Base-by-base conservation (phyloP, 2,329 filamentous ascomycete genomes). In the Helotiales sp. region DNA sequence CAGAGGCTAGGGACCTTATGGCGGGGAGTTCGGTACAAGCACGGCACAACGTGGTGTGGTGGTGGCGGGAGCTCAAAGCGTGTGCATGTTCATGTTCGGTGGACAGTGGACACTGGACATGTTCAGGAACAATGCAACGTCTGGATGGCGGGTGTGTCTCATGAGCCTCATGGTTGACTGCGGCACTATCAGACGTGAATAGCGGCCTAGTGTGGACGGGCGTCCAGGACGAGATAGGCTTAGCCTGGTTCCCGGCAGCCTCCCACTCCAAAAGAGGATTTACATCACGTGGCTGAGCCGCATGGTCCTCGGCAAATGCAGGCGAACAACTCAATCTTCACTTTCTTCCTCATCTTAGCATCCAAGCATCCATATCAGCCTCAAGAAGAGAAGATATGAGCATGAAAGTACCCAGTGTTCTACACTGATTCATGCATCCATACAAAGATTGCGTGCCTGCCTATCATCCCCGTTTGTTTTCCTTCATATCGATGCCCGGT, bases 31-130 rank as follows among this genome's bases (percentile, higher is more conserved):
- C 44, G 34, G 55, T 53, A 46, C 52, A 63, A 42, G 52, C 59
- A 51, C 59, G 59, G 54, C 49, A 54, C 55, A 58, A 69, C 62
- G 62, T 68, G 66, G 65, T 38, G 57, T 48, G 53, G 49, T n/a
- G 47, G 47, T 56, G 42, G 48, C 33, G 31, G n/a, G n/a, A n/a
- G 46, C 25, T 50, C 42, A 53, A 24, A 42, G 49, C 49, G n/a
- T n/a, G n/a, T n/a, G n/a, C n/a, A n/a, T n/a, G n/a, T n/a, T n/a
- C n/a, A 42, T 40, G 46, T 31, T 29, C 31, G n/a, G 40, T 44
- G 30, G 38, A 29, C 55, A 56, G 34, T 34, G 31, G 42, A 30
- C 33, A 51, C 52, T 57, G 25, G 48, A 50, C 56, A 57, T 63
- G 58, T 56, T 55, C 57, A 59, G 31, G 36, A 29, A 58, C 27